Evolutionary conservation across 139 green algal species (phyloP).

Genomic region (Volvox africanus): DNA sequence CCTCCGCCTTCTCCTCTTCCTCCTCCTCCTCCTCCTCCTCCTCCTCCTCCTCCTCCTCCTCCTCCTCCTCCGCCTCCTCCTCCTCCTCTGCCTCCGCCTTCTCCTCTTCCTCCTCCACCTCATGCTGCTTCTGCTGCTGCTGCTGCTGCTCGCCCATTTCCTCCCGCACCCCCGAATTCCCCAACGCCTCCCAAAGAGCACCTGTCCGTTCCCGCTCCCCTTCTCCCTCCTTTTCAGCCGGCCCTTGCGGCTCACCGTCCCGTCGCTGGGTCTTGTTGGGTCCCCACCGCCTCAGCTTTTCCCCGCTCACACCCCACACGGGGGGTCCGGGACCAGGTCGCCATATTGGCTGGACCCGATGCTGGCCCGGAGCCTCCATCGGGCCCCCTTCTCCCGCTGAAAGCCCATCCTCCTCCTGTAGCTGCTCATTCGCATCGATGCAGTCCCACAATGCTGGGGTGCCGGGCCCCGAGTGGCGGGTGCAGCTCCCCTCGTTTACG

Average conservation of each 20-base stretch:
- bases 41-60: neutral
- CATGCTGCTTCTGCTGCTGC: neutral
- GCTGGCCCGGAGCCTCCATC: no score
- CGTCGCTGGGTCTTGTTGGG: neutral
- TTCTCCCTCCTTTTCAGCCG: neutral
- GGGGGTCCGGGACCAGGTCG: no score
- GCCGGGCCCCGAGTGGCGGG: no score
- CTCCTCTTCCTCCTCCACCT: neutral
- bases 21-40: neutral
- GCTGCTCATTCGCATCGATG: no score
- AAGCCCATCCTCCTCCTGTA: no score
- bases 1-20: neutral
- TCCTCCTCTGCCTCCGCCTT: neutral
- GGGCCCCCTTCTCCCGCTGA: no score
- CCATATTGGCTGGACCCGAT: no score
- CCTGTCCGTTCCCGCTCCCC: neutral
- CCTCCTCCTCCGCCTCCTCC: neutral
- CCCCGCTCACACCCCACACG: no score
- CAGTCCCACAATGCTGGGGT: no score
- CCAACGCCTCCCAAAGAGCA: no score
- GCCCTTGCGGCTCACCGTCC: neutral
- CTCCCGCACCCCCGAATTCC: no score
- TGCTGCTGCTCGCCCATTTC: neutral
- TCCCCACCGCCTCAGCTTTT: neutral
- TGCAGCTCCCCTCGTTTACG: no score